phyloP scores from a whole-genome alignment of 305 asterid species.

The Coffea humblotiana region DNA sequence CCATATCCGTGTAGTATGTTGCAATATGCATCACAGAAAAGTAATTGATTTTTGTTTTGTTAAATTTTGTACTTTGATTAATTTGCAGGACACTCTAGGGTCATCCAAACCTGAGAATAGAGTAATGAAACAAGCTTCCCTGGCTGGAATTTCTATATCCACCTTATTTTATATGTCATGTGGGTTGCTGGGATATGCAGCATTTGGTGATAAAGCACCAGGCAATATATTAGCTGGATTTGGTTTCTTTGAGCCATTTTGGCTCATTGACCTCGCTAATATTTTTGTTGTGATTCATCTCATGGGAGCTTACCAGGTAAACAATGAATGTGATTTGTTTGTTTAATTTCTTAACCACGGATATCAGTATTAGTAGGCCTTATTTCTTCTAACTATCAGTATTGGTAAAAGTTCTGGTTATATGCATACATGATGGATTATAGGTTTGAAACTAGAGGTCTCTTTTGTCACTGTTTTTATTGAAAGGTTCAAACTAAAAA shows the following conservation, averaged over 20 bases:
- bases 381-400: too few species aligned
- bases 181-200: slow-evolving; percentile 58
- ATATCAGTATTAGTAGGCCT: too few species aligned
- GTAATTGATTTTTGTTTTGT: too few species aligned
- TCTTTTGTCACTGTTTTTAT: too few species aligned
- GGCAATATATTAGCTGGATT: slow-evolving; percentile 65
- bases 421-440: too few species aligned
- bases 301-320: slow-evolving; percentile 55
- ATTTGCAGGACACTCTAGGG: slow-evolving; percentile 45
- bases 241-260: slow-evolving; percentile 68
- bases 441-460: too few species aligned
- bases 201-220: slow-evolving; percentile 58
- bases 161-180: slow-evolving; percentile 55
- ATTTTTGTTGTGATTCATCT: slow-evolving; percentile 56
- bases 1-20: too few species aligned
- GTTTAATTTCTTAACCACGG: too few species aligned
- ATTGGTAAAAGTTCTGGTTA: too few species aligned
- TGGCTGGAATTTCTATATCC: slow-evolving; percentile 21
- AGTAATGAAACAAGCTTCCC: slow-evolving; percentile 45
- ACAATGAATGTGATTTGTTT: neutral
- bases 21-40: too few species aligned
- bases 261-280: slow-evolving; percentile 68
- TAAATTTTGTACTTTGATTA: too few species aligned
- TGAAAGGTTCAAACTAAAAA: neutral
- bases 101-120: slow-evolving; percentile 45